Conservation (phyloP, 1,284 basidiomycete species). For the Rhodotorula mucilaginosa region DNA sequence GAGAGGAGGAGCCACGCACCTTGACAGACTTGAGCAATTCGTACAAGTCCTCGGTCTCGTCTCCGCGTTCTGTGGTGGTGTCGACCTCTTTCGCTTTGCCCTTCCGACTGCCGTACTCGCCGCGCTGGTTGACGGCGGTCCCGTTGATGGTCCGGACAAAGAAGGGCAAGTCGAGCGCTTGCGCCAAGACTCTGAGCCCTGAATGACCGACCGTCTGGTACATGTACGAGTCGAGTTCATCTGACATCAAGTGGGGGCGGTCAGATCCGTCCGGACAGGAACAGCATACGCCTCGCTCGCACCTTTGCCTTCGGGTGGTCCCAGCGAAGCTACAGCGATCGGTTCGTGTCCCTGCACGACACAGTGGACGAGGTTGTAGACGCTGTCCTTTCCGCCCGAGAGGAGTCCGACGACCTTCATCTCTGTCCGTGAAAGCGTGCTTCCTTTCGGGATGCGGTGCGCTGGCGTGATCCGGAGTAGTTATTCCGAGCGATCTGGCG, state of each 20-base stretch:
- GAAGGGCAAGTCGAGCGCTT: slow-evolving; percentile 80
- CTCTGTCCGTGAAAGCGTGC: too few relatives aligned
- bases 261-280: not conserved
- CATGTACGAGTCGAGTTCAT: slow-evolving; percentile 97
- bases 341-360: slow-evolving; percentile 81
- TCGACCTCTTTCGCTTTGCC: slow-evolving; percentile 37
- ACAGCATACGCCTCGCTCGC: slow-evolving; percentile 29
- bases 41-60: slow-evolving; percentile 95
- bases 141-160: slow-evolving; percentile 79
- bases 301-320: slow-evolving; percentile 83
- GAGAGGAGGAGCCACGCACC: slow-evolving; percentile 53
- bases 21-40: slow-evolving; percentile 74
- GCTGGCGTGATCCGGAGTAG: too few relatives aligned
- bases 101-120: slow-evolving; percentile 70
- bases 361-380: slow-evolving; percentile 92
- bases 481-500: too few relatives aligned
- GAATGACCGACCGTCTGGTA: slow-evolving; percentile 98
- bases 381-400: slow-evolving; percentile 97
- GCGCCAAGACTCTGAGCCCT: slow-evolving; percentile 80
- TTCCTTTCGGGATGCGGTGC: too few relatives aligned
- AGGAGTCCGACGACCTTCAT: slow-evolving; percentile 96
- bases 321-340: slow-evolving; percentile 82
- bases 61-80: slow-evolving; percentile 54
- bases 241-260: slow-evolving; percentile 53
- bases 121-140: slow-evolving; percentile 71